A percentile compares a stretch with the other conserved stretches of the same genome.
These are phyloP conservation scores for Pelargonium australe DNA, from an alignment of 441 rosid species.

Conservation along the genomic window DNA sequence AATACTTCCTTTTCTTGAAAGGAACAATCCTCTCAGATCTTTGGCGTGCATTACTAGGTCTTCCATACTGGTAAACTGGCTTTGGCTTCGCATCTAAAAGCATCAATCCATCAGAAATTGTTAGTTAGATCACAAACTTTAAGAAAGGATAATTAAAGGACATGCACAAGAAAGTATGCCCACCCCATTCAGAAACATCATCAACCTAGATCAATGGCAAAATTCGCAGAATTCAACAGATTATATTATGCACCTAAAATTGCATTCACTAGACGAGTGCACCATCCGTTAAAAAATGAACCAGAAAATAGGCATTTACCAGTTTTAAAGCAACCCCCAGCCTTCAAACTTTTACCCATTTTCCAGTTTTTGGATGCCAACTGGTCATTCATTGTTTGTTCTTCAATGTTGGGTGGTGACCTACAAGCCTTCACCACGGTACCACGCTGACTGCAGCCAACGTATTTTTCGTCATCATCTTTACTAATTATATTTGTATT, in stretches of 20 bases:
- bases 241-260: conserved; percentile 11
- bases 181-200: background rate
- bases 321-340: conserved; percentile 25
- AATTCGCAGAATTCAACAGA: conserved; percentile 13
- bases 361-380: conserved; percentile 33
- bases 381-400: conserved; percentile 33
- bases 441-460: conserved; percentile 22
- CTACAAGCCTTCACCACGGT: conserved; percentile 26
- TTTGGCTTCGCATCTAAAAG: conserved; percentile 38
- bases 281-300: conserved; percentile 10
- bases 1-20: conserved; percentile 46
- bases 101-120: conserved; percentile 15
- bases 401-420: conserved; percentile 30
- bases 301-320: conserved; percentile 29
- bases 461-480: conserved; percentile 28
- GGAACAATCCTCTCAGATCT: conserved; percentile 32
- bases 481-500: conserved; percentile 26
- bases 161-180: conserved; percentile 8
- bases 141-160: conserved; percentile 9
- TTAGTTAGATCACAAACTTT: conserved; percentile 9
- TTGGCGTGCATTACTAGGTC: conserved; percentile 26
- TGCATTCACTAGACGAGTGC: conserved; percentile 9
- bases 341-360: conserved; percentile 34
- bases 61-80: conserved; percentile 27
- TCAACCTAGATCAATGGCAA: conserved; percentile 12